Evolutionary conservation across 2,329 filamentous ascomycete genomes (phyloP), one percentile per base, ranked within the genome.

Genomic region (Diaporthe sp.): DNA sequence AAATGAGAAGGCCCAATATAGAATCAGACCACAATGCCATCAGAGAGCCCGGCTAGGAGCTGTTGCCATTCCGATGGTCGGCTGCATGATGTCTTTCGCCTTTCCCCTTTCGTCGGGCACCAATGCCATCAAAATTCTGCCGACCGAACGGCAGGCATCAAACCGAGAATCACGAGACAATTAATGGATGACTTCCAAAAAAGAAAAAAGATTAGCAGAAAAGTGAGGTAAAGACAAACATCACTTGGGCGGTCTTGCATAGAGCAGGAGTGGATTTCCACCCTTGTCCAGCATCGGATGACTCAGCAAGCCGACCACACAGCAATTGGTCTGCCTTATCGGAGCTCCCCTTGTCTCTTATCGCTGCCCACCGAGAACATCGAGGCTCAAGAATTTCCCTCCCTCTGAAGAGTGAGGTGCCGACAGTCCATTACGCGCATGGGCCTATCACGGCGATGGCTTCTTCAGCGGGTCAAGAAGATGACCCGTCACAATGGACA

Each of bases 401-500:
- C 42, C n/a, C n/a, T 5, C 13, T 13, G 5, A 42, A 22, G 28
- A 25, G 25, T 1, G 19, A 39, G n/a, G 5, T n/a, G 8, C 31
- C 34, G 31, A 6, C 22, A 28, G n/a, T 25, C 4, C 10, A 39
- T 39, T 6, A 42, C 34, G 34, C 49, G 22, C 13, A 55, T n/a
- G 17, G 17, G 10, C 2, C 1, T 5, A 1, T n/a, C 1, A 5
- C 12, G 13, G 57, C 10, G 34, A 73, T 73, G 71, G 58, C 44
- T 25, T n/a, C 71, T 44, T 44, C 46, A 55, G 44, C 31, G 1
- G 55, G 3, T 7, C 55, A 72, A 42, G 34, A 65, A 4, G 71
- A 73, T 5, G 71, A 73, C 22, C 19, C 46, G 13, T 73, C 71
- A 12, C 58, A 77, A 57, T 77, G 76, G 76, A 76, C 74, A 8